phyloP scores from a whole-genome alignment of 805 yeast species.

The Yarrowia sp. region DNA sequence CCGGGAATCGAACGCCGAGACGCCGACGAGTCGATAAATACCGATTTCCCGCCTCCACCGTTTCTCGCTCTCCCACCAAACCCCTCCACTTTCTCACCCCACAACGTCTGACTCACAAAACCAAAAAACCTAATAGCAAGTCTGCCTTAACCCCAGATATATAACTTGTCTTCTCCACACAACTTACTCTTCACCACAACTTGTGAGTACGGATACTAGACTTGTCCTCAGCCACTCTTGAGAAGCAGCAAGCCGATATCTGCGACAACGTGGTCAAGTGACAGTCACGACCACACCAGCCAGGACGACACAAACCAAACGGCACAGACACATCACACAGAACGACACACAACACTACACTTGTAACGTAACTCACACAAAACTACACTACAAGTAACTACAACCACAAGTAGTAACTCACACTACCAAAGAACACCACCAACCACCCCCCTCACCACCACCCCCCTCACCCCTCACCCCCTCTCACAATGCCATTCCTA shows the following conservation, averaged over 20 bases:
- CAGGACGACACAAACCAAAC: too few relatives aligned
- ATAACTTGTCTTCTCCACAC: conserved; percentile 34
- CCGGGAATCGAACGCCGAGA: background rate
- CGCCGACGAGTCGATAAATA: background rate
- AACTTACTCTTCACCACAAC: background rate
- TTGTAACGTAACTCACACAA: too few relatives aligned
- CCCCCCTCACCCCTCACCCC: background rate
- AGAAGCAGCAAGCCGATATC: background rate
- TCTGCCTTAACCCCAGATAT: conserved; percentile 36
- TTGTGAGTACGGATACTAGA: too few relatives aligned
- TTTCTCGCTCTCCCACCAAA: background rate
- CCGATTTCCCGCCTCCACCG: background rate
- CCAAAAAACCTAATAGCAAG: conserved; percentile 31
- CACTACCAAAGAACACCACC: background rate
- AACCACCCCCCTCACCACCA: background rate
- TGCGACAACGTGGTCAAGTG: too few relatives aligned
- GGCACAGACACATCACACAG: background rate
- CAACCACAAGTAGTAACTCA: background rate
- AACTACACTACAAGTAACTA: background rate
- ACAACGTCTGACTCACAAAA: conserved; percentile 34
- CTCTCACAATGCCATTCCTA: conserved; percentile 28
- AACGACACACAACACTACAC: too few relatives aligned
- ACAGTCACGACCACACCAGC: too few relatives aligned
- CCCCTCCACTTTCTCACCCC: conserved; percentile 1
- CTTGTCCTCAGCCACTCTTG: too few relatives aligned